Evolutionary conservation across 2,329 filamentous ascomycete genomes (phyloP).

Genomic region (Fusarium annulatum): DNA sequence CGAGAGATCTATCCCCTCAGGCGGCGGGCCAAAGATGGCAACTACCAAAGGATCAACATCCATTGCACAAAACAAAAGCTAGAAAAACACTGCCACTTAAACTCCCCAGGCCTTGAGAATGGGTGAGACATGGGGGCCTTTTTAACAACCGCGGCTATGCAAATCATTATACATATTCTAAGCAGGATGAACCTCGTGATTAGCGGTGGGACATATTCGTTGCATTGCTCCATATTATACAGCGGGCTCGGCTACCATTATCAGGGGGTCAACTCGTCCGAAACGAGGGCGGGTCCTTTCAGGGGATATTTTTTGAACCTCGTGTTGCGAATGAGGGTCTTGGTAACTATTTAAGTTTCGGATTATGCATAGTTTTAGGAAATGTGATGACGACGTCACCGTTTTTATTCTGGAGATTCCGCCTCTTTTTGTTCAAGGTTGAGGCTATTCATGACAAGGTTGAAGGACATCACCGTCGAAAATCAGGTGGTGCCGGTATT

Average conservation of each 20-base stretch:
- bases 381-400: background rate
- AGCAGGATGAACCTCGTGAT: background rate
- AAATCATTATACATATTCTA: background rate
- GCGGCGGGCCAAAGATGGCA: constrained; percentile 7
- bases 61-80: background rate
- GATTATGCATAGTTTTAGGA: background rate
- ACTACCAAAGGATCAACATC: constrained; percentile 12
- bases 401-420: background rate
- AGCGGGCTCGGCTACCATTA: background rate
- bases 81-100: background rate
- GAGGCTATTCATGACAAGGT: background rate
- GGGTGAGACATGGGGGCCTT: background rate
- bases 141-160: background rate
- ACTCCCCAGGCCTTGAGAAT: background rate
- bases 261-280: constrained; percentile 1
- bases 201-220: background rate
- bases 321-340: background rate
- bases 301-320: background rate
- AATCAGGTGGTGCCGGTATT: background rate
- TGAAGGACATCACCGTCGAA: background rate
- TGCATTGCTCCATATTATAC: constrained; percentile 13
- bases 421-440: too few relatives aligned
- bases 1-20: constrained; percentile 1
- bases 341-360: background rate
- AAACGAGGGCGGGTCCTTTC: constrained; percentile 8